Evolutionary conservation across 805 yeast species (phyloP).

Genomic region (Wickerhamomyces sydowiorum): DNA sequence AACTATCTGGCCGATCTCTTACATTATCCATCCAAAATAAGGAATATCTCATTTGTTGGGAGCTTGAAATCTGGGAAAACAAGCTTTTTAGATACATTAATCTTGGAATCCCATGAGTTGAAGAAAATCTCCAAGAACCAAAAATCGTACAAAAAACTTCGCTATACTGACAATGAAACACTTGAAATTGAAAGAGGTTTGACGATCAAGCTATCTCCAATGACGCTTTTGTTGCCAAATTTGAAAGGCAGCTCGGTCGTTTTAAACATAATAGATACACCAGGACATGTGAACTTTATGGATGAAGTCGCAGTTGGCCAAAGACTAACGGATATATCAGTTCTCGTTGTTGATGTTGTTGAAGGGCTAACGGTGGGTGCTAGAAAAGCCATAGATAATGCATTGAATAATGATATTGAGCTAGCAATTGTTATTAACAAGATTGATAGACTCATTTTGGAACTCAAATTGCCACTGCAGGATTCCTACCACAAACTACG

Average conservation of each 20-base stretch:
- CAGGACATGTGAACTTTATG: slow-evolving; percentile 83
- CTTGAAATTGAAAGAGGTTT: slow-evolving; percentile 69
- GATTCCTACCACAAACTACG: slow-evolving; percentile 70
- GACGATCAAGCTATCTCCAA: slow-evolving; percentile 56
- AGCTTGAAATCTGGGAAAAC: slow-evolving; percentile 85
- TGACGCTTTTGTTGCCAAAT: slow-evolving; percentile 54
- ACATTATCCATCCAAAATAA: slow-evolving; percentile 52
- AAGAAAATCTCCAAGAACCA: slow-evolving; percentile 49
- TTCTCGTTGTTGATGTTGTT: slow-evolving; percentile 74
- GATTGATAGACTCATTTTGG: slow-evolving; percentile 79
- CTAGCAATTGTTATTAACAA: slow-evolving; percentile 69
- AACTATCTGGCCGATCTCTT: slow-evolving; percentile 51
- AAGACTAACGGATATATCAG: slow-evolving; percentile 56
- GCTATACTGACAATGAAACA: slow-evolving; percentile 68
- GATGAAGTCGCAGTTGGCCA: slow-evolving; percentile 66
- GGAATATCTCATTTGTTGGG: slow-evolving; percentile 80
- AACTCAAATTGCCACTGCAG: slow-evolving; percentile 64
- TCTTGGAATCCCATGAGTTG: slow-evolving; percentile 55
- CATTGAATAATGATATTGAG: slow-evolving; percentile 43
- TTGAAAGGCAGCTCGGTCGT: slow-evolving; percentile 48
- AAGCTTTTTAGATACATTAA: slow-evolving; percentile 61
- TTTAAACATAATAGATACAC: slow-evolving; percentile 72
- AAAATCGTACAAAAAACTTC: slow-evolving; percentile 58
- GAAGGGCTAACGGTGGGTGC: slow-evolving; percentile 73
- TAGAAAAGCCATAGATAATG: slow-evolving; percentile 45